A percentile compares a stretch with the other conserved stretches of the same genome.
Evolutionary conservation across 768 basidiomycete genomes (phyloP).

Genomic region (Tulasnella sp.): DNA sequence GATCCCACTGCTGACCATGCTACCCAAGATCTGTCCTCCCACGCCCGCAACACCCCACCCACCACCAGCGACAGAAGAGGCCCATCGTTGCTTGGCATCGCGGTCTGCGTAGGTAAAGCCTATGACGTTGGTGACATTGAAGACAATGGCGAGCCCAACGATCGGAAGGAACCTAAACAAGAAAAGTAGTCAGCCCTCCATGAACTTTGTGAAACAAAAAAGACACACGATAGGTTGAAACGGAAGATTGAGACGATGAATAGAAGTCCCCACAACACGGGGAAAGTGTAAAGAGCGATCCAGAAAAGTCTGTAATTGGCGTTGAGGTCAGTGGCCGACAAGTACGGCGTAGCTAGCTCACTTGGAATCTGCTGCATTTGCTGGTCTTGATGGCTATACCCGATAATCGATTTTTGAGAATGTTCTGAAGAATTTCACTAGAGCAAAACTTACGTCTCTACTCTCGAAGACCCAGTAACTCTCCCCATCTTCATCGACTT

Average conservation of each 20-base stretch:
- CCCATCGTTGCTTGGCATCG: constrained; percentile 92
- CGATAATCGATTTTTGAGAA: constrained; percentile 12
- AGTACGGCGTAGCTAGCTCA: constrained; percentile 38
- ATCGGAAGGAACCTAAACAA: constrained; percentile 81
- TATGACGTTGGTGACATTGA: constrained; percentile 92
- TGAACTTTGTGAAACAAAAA: neutral
- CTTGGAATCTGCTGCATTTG: constrained; percentile 85
- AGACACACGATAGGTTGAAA: constrained; percentile 75
- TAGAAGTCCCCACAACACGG: constrained; percentile 79
- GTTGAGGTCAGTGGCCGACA: neutral
- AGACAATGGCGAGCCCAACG: constrained; percentile 87
- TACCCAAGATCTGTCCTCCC: constrained; percentile 77
- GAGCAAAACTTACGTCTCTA: constrained; percentile 68
- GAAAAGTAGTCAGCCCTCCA: neutral
- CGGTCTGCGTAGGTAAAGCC: constrained; percentile 98
- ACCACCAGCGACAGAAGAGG: constrained; percentile 62
- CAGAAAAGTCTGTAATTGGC: constrained; percentile 73
- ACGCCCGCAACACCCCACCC: constrained; percentile 74
- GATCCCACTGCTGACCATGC: constrained; percentile 77
- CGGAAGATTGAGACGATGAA: constrained; percentile 86
- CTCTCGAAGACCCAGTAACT: constrained; percentile 98
- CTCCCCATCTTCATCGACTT: constrained; percentile 96
- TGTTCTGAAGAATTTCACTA: neutral
- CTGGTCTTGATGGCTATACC: constrained; percentile 73
- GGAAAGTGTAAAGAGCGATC: constrained; percentile 88